These are phyloP conservation scores for Boletus speciosus DNA, from an alignment of 768 basidiomycete genomes.

Conservation along the genomic window DNA sequence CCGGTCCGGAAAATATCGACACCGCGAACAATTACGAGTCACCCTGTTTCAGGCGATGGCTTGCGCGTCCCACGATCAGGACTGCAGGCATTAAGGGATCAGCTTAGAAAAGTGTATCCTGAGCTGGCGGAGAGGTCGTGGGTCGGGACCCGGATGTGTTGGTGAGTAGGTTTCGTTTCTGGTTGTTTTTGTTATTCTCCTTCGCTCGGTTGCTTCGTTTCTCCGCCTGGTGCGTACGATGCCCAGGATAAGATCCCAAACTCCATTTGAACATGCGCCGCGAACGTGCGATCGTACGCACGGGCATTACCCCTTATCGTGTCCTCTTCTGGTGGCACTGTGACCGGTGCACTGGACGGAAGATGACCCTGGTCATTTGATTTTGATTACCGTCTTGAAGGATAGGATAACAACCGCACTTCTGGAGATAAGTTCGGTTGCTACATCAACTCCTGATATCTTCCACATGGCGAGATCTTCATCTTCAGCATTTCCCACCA, in stretches of 20 bases:
- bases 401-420: not conserved
- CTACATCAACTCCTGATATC: not conserved
- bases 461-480: not conserved
- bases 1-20: constrained; percentile 51
- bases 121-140: constrained; percentile 73
- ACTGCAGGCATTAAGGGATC: constrained; percentile 47
- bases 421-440: not conserved
- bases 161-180: constrained; percentile 46
- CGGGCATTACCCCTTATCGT: not conserved
- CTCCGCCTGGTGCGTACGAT: not conserved
- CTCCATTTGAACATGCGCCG: not conserved
- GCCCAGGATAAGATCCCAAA: not conserved
- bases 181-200: not conserved
- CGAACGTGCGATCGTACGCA: not conserved
- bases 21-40: constrained; percentile 68
- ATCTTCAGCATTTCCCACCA: not conserved
- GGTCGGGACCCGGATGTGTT: constrained; percentile 75
- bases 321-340: not conserved
- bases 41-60: constrained; percentile 49
- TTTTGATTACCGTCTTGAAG: not conserved
- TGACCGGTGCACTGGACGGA: not conserved
- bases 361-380: not conserved
- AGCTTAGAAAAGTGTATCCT: constrained; percentile 65
- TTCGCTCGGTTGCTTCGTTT: not conserved
- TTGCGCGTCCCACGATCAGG: constrained; percentile 62